Evolutionary conservation across 768 basidiomycete species (phyloP), one percentile per base, ranked within the genome.

Genomic region (Mycena galericulata): DNA sequence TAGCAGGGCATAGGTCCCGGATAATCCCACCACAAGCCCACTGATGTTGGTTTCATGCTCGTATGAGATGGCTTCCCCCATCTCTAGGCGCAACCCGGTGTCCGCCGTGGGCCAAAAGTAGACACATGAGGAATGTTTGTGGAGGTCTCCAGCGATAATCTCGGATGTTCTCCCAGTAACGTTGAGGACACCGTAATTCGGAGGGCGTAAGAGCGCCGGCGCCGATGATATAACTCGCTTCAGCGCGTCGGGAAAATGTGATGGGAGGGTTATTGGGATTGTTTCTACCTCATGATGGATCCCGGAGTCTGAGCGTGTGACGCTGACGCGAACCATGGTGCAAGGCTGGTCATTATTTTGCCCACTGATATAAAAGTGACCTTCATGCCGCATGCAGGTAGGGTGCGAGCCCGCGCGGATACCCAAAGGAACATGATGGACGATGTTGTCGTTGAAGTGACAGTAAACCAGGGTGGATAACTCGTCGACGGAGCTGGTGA

Each of bases 381-480:
- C 57, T 4, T 49, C 9, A 6, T 53, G 32, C 4, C 46, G 54
- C 2, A 64, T 9, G 32, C 61, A 62, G 29, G 4, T 29, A 0
- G 62, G 62, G 0, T 5, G 1, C 7, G 41, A 12, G 0, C 68
- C 68, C 24, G 53, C 4, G 12, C 32, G 54, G n/a, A 32, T 12
- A 2, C 46, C 56, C n/a, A 69, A 41, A 15, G 38, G 55, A 30
- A 69, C 50, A 15, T 18, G 34, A 8, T 49, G 47, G 2, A 57
- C 26, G 30, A 46, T 27, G 15, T 15, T 18, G 30, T 54, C 62
- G 24, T 46, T 12, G n/a, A 63, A 54, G 11, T 47, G 10, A 45
- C 24, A 59, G 34, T 69, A 64, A 2, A 55, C 47, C 0, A 69
- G 68, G 26, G 55, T 32, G 24, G 56, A 20, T 2, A 49, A 26